Base-by-base conservation (phyloP, 768 basidiomycete species). In the Collybiopsis confluens region DNA sequence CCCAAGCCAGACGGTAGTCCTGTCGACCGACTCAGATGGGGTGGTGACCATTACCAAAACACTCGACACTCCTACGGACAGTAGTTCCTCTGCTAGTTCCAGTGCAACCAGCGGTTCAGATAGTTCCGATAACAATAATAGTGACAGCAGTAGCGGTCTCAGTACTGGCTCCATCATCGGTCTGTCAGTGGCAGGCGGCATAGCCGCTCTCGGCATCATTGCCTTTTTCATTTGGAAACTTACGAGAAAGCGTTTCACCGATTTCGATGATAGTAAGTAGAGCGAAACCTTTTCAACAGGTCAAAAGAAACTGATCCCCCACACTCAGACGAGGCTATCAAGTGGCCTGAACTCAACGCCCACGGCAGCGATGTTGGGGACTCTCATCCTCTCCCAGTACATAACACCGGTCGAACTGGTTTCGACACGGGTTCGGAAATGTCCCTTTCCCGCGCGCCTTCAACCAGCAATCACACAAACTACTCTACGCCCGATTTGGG, bases 151-250 rank as follows among this genome's bases (percentile, higher is more conserved):
- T 28, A 54, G 64, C 24, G 75, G 82, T n/a, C 65, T 90, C 16
- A 67, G 82, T 42, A 85, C 79, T 4, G 86, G 87, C 3, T 86
- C 88, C 37, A 89, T 93, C 62, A 67, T 92, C 41, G 91, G 90
- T 30, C 73, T 93, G 55, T 85, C 89, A 0, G 88, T 92, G 21
- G 84, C 89, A 2, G 91, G 88, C 40, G 91, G 89, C 51, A 73
- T 92, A 52, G 86, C 89, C 21, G 67, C 85, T 18, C 68, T 93
- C 60, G 86, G 79, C 9, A 76, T 93, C 49, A 69, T 85, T 48
- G 82, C 73, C 15, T 93, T 93, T 72, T 79, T 91, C 58, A 71
- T 89, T 35, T 93, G 92, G 91, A 93, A 93, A 68, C 81, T 91
- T 64, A 88, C 87, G 2, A 77, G 86, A 62, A 93, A 92, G 66